Percentiles rank a stretch among this genome's conserved stretches.
phyloP scores from a whole-genome alignment of 495 filamentous ascomycete species.

The Annulohypoxylon bovei region DNA sequence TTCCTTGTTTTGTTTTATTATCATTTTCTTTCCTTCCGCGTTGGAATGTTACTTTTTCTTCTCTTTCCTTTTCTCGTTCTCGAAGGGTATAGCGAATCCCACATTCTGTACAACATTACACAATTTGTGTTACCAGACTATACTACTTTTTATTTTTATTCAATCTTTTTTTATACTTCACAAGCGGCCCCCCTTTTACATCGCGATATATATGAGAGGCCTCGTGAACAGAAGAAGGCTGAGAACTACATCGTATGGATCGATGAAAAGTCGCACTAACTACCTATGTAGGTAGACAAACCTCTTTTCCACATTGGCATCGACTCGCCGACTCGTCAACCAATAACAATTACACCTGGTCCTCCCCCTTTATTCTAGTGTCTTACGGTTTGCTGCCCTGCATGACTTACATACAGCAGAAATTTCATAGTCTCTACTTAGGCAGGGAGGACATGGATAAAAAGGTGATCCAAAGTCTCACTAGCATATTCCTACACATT shows the following conservation, averaged over 20 bases:
- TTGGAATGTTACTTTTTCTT: slow-evolving; percentile 9
- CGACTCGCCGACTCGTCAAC: slow-evolving; percentile 13
- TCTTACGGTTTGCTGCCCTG: slow-evolving; percentile 41
- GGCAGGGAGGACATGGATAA: slow-evolving; percentile 31
- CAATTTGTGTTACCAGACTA: slow-evolving; percentile 4
- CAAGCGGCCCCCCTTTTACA: neutral
- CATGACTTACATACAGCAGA: slow-evolving; percentile 26
- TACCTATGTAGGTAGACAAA: neutral
- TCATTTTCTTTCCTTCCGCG: neutral
- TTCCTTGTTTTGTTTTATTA: slow-evolving; percentile 36
- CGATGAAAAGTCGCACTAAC: neutral
- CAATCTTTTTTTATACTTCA: neutral
- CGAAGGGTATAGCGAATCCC: neutral
- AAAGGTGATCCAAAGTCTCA: slow-evolving; percentile 36
- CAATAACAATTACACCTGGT: slow-evolving; percentile 28
- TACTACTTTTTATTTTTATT: neutral
- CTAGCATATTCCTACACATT: slow-evolving; percentile 34
- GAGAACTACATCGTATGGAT: neutral
- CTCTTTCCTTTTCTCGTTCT: neutral
- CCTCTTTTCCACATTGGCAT: slow-evolving; percentile 19
- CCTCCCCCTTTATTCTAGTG: slow-evolving; percentile 25
- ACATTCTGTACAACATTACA: slow-evolving; percentile 13
- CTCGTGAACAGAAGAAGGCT: neutral
- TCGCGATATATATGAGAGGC: neutral
- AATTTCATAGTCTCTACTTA: slow-evolving; percentile 18